These are phyloP conservation scores for Barbatosphaeria neglecta DNA, from an alignment of 495 filamentous ascomycete genomes.

Conservation along the genomic window DNA sequence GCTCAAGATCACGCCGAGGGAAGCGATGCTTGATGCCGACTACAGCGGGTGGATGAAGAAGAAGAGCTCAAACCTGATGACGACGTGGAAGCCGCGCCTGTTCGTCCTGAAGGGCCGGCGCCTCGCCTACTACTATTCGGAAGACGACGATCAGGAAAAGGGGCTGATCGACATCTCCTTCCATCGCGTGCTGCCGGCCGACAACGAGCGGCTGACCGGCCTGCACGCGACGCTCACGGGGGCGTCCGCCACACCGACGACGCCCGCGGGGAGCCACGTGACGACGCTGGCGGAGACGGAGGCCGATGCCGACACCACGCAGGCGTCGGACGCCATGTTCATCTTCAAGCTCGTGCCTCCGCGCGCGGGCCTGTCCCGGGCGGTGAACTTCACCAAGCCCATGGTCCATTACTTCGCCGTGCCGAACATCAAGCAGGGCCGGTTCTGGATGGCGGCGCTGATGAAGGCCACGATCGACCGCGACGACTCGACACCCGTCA, in stretches of 20 bases:
- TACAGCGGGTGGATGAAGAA: slow-evolving; percentile 99
- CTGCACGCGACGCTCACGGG: slow-evolving; percentile 88
- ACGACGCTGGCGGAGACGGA: slow-evolving; percentile 38
- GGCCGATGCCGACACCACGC: slow-evolving; percentile 29
- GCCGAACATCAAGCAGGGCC: slow-evolving; percentile 73
- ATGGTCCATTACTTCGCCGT: slow-evolving; percentile 97
- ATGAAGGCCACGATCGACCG: slow-evolving; percentile 99
- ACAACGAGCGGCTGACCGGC: slow-evolving; percentile 78
- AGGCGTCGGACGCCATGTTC: slow-evolving; percentile 55
- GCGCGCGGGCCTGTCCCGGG: slow-evolving; percentile 72
- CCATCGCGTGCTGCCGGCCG: slow-evolving; percentile 90
- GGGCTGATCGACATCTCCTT: slow-evolving; percentile 95
- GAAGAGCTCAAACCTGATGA: slow-evolving; percentile 86
- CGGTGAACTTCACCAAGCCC: slow-evolving; percentile 93
- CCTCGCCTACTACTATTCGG: slow-evolving; percentile 92
- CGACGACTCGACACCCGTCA: slow-evolving; percentile 65
- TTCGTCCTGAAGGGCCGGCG: slow-evolving; percentile 87
- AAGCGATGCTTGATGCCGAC: slow-evolving; percentile 79
- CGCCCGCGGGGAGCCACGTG: slow-evolving; percentile 52
- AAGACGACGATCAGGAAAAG: slow-evolving; percentile 81
- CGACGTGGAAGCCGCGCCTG: slow-evolving; percentile 89
- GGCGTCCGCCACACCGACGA: slow-evolving; percentile 62
- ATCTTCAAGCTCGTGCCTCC: slow-evolving; percentile 98
- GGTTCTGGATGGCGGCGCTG: slow-evolving; percentile 95
- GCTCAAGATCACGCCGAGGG: slow-evolving; percentile 66